Evolutionary conservation across 257 asterid genomes (phyloP).

Genomic region (Linderniella brevidens): DNA sequence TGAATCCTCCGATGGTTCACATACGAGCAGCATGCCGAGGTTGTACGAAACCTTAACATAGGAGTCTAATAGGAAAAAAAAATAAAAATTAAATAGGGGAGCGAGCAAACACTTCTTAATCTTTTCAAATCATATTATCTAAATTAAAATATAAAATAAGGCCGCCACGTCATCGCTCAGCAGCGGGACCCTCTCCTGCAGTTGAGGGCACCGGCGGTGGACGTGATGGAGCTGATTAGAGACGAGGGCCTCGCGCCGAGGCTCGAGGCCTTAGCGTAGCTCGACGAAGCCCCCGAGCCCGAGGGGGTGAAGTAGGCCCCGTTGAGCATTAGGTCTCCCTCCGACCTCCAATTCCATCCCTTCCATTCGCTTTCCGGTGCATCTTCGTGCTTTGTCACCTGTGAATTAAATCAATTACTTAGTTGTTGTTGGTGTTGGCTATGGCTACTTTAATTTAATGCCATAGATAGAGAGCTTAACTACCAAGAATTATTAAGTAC

Average conservation of each 20-base stretch:
- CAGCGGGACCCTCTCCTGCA: slow-evolving; percentile 67
- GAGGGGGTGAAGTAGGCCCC: slow-evolving; percentile 91
- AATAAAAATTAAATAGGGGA: too few species aligned
- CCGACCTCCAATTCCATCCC: slow-evolving; percentile 96
- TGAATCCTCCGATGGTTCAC: too few species aligned
- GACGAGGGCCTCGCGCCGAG: slow-evolving; percentile 87
- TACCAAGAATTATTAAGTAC: too few species aligned
- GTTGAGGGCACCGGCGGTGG: slow-evolving; percentile 65
- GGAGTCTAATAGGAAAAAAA: too few species aligned
- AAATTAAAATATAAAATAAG: too few species aligned
- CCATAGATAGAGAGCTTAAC: too few species aligned
- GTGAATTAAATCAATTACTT: slow-evolving; percentile 7
- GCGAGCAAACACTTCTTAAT: too few species aligned
- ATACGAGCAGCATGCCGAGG: too few species aligned
- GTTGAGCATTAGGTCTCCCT: slow-evolving; percentile 77
- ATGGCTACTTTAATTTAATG: too few species aligned
- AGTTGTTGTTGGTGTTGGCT: too few species aligned
- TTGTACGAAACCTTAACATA: too few species aligned
- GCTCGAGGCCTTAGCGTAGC: slow-evolving; percentile 96
- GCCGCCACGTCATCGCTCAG: slow-evolving; percentile 12
- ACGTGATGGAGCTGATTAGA: slow-evolving; percentile 57
- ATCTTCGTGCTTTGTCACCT: slow-evolving; percentile 89
- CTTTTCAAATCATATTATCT: too few species aligned
- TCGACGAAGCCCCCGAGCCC: slow-evolving; percentile 88
- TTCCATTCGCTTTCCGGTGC: slow-evolving; percentile 48